Evolutionary conservation across 306 rosid species (phyloP).

Genomic region (Hippophae tibetana): DNA sequence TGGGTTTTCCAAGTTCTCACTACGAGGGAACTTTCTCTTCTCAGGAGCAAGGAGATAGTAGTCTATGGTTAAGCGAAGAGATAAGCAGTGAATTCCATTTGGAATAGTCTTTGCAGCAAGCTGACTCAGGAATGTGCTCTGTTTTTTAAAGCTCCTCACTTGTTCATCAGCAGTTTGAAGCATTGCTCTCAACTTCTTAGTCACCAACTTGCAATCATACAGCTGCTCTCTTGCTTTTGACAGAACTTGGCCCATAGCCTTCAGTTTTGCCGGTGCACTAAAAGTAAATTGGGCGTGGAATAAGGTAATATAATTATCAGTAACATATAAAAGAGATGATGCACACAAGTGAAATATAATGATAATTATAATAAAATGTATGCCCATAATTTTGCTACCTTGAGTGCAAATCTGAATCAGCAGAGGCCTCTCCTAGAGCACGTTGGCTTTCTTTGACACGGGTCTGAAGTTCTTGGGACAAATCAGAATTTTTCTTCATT

Average conservation of each 20-base stretch:
- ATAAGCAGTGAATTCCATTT: conserved; percentile 80
- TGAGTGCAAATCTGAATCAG: conserved; percentile 59
- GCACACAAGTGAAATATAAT: conserved; percentile 3
- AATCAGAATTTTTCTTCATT: conserved; percentile 48
- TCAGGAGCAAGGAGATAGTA: conserved; percentile 74
- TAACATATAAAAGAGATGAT: conserved; percentile 5
- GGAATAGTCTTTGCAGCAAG: conserved; percentile 93
- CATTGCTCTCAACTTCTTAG: conserved; percentile 85
- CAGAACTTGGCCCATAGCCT: conserved; percentile 70
- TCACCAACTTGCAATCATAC: conserved; percentile 78
- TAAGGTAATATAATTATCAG: conserved; percentile 8
- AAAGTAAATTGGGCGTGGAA: conserved; percentile 14
- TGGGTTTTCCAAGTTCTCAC: conserved; percentile 80
- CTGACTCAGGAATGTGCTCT: conserved; percentile 91
- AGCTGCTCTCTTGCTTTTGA: conserved; percentile 67
- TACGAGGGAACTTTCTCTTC: conserved; percentile 67
- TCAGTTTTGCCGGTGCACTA: conserved; percentile 60
- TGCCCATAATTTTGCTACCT: conserved; percentile 36
- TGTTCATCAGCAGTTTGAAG: conserved; percentile 84
- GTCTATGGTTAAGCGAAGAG: conserved; percentile 85
- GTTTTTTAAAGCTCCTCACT: conserved; percentile 76
- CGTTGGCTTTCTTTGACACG: conserved; percentile 57
- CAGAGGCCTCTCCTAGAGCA: conserved; percentile 60
- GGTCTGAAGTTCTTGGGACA: conserved; percentile 46
- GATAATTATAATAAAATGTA: conserved; percentile 9